Base-by-base conservation (phyloP, 371 early-diverging fungal species). In the Nematocida sp. region DNA sequence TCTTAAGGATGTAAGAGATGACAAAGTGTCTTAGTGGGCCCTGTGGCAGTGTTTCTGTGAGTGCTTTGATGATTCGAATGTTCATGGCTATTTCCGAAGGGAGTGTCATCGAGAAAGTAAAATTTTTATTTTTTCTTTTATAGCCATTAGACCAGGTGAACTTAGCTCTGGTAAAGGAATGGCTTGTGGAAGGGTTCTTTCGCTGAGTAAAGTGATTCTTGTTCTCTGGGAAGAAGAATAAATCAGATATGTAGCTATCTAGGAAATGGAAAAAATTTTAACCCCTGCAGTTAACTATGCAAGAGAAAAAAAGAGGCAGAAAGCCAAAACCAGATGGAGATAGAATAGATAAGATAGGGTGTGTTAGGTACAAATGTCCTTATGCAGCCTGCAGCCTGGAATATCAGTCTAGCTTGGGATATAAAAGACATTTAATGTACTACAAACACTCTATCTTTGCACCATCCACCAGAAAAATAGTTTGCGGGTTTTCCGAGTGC, bases 51-150 rank as follows among this genome's bases (percentile, higher is more conserved):
- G 54, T 43, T 3, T 77, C 63, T 41, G 46, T 78, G 1, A 83
- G 41, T 57, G 83, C 83, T 63, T 81, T 80, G 35, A 80, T 29
- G 21, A 83, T 80, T 65, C 81, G 27, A 34, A 83, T 83, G 55
- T 77, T 75, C 70, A 81, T 80, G 34, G 53, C 43, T 19, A 66
- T 21, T 75, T 82, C 83, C 23, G 60, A 57, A 21, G 58, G 49
- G 37, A 78, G 74, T 38, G 76, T 63, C 57, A 77, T 81, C 65
- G 66, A n/a, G n/a, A n/a, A n/a, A 75, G 62, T 51, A 63, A 63
- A 74, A 51, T 62, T 74, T 66, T 66, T 38, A 5, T 7, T 4
- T 34, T 1, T 17, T 13, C 32, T 17, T 13, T 25, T 62, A 62
- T 27, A 17, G n/a, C 13, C 21, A 62, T 7, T 37, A n/a, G 17